phyloP scores from a whole-genome alignment of 78 protist genomes.

The slime mould (Dictyostelium discoideum) region DNA sequence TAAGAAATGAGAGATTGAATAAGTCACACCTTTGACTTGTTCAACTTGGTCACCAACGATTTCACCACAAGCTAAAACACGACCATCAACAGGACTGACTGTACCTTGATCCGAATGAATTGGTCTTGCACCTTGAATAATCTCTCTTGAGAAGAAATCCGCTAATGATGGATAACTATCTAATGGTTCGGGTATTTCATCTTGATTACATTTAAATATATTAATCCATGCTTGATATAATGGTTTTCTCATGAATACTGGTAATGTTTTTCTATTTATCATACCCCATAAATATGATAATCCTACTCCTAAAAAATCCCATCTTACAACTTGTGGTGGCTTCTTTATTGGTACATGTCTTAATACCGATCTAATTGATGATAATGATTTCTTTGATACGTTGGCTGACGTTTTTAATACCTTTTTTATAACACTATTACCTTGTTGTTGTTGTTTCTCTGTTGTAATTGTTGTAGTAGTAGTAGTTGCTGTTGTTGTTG shows the following conservation, averaged over 20 bases:
- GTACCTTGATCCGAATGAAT: constrained; percentile 28
- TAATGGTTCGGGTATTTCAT: constrained; percentile 76
- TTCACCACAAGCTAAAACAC: constrained; percentile 83
- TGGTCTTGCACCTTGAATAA: constrained; percentile 61
- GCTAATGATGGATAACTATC: constrained; percentile 60
- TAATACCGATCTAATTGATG: constrained; percentile 8
- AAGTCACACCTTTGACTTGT: constrained; percentile 93
- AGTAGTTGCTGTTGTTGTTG: too few species aligned
- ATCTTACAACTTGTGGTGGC: constrained; percentile 84
- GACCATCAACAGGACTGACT: constrained; percentile 87
- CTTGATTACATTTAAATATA: constrained; percentile 72
- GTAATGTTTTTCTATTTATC: constrained; percentile 55
- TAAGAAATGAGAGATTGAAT: constrained; percentile 75
- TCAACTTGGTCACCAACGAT: constrained; percentile 58
- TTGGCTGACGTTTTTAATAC: constrained; percentile 1
- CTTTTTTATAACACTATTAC: neutral
- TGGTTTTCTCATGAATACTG: constrained; percentile 64
- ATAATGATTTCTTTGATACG: constrained; percentile 13
- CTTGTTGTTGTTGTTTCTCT: neutral
- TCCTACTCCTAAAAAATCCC: constrained; percentile 82
- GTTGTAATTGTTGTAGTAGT: constrained; percentile 3
- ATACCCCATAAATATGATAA: constrained; percentile 81
- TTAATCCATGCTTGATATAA: constrained; percentile 66
- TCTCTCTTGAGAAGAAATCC: constrained; percentile 81
- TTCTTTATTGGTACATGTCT: constrained; percentile 45